Evolutionary conservation across 345 rosid genomes (phyloP).

Genomic region (Citrus medica): DNA sequence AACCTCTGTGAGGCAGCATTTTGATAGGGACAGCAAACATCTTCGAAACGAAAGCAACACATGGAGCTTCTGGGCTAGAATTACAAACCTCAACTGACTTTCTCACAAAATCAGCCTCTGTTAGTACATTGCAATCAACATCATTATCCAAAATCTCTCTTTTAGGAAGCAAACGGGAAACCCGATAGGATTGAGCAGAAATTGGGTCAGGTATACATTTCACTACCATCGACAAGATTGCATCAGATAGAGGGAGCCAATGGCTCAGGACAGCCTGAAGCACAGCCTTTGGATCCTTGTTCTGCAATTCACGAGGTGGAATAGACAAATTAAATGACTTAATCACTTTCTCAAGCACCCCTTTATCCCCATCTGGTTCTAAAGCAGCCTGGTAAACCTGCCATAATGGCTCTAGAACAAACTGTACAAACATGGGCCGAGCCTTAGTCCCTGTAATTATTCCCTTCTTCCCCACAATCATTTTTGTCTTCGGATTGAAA

Average conservation of each 20-base stretch:
- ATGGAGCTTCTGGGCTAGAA: conserved; percentile 58
- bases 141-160: conserved; percentile 43
- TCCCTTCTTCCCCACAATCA: conserved; percentile 85
- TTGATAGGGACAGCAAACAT: conserved; percentile 89
- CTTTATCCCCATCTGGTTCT: conserved; percentile 63
- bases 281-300: conserved; percentile 76
- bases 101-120: conserved; percentile 69
- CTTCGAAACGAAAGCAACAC: conserved; percentile 85
- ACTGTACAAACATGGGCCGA: conserved; percentile 94
- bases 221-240: conserved; percentile 86
- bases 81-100: conserved; percentile 77
- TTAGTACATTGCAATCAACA: conserved; percentile 44
- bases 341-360: conserved; percentile 60
- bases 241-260: conserved; percentile 91
- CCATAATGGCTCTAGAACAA: conserved; percentile 95
- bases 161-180: conserved; percentile 73
- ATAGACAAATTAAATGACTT: conserved; percentile 65
- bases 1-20: conserved; percentile 69
- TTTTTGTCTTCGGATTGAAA: conserved; percentile 62
- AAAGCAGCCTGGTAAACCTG: conserved; percentile 75
- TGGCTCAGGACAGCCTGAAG: conserved; percentile 85
- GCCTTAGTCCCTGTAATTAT: conserved; percentile 52
- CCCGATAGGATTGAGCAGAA: conserved; percentile 63
- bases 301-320: conserved; percentile 79
- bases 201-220: conserved; percentile 81